Evolutionary conservation across 164 flowering plant species (phyloP).

Genomic region (Brasenia schreberi): DNA sequence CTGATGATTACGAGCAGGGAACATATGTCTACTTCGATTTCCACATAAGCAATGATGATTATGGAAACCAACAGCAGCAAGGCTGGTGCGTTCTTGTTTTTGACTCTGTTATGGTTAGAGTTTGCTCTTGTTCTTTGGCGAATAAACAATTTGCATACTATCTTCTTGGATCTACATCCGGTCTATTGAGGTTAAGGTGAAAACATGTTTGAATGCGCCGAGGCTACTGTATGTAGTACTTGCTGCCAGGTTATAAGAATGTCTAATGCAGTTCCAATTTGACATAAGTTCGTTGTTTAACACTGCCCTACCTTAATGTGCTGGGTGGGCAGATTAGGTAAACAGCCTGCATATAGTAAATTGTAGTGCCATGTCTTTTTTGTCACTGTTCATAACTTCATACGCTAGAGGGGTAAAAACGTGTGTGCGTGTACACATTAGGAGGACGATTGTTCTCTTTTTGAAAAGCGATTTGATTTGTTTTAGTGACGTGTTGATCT

Average conservation of each 20-base stretch:
- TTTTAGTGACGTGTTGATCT: too few relatives aligned
- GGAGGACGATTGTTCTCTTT: too few relatives aligned
- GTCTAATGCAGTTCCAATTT: background rate
- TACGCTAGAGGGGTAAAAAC: too few relatives aligned
- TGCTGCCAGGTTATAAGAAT: background rate
- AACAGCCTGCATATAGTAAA: too few relatives aligned
- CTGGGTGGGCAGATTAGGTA: too few relatives aligned
- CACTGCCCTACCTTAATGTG: too few relatives aligned
- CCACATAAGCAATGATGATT: conserved; percentile 61
- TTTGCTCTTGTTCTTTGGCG: background rate
- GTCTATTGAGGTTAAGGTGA: background rate
- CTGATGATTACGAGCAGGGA: conserved; percentile 91
- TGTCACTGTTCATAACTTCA: too few relatives aligned
- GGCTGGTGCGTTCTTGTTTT: conserved; percentile 57
- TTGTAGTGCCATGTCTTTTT: too few relatives aligned
- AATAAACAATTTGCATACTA: background rate
- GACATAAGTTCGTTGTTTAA: too few relatives aligned
- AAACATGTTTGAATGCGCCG: too few relatives aligned
- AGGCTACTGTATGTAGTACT: background rate
- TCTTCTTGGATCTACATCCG: background rate
- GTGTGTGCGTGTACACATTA: too few relatives aligned
- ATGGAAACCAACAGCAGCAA: conserved; percentile 19
- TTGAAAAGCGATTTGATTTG: too few relatives aligned
- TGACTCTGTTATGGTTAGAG: background rate
- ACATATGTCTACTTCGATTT: conserved; percentile 94